A percentile compares a stretch with the other conserved stretches of the same genome.
phyloP scores from a whole-genome alignment of 116 monocot genomes.

The Posidonia oceanica region DNA sequence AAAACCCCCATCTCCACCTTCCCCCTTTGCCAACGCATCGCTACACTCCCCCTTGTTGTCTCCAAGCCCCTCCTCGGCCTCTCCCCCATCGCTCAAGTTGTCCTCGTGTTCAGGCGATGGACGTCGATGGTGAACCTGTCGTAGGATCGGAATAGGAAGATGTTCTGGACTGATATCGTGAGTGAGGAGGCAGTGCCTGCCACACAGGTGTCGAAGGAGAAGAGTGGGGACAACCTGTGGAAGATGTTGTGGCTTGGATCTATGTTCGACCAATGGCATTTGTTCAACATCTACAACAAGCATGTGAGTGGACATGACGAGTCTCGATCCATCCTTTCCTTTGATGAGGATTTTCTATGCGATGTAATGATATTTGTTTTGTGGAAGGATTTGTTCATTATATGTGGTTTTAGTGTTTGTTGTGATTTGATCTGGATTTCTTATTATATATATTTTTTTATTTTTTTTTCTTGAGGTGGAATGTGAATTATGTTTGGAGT shows the following conservation, averaged over 20 bases:
- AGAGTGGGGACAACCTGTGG: conserved; percentile 4
- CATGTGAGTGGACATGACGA: conserved; percentile 29
- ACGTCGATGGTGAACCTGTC: too few species aligned
- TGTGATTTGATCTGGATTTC: too few species aligned
- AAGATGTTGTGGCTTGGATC: conserved; percentile 66
- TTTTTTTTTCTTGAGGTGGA: too few species aligned
- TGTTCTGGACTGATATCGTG: neutral
- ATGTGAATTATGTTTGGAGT: too few species aligned
- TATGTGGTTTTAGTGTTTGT: neutral
- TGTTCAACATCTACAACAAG: conserved; percentile 96
- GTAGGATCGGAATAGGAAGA: neutral
- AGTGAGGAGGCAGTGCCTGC: neutral
- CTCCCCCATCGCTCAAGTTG: too few species aligned
- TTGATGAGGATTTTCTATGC: too few species aligned
- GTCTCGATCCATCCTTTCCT: neutral
- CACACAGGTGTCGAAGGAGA: neutral
- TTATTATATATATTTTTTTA: too few species aligned
- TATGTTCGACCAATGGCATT: conserved; percentile 80
- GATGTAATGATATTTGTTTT: too few species aligned
- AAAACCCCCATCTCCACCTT: neutral
- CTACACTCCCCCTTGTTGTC: neutral
- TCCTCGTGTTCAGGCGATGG: too few species aligned
- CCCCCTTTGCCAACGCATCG: neutral
- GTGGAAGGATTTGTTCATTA: neutral
- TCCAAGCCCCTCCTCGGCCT: neutral